Conservation (phyloP, 2,329 filamentous ascomycete genomes). For the Celoporthe dispersa region DNA sequence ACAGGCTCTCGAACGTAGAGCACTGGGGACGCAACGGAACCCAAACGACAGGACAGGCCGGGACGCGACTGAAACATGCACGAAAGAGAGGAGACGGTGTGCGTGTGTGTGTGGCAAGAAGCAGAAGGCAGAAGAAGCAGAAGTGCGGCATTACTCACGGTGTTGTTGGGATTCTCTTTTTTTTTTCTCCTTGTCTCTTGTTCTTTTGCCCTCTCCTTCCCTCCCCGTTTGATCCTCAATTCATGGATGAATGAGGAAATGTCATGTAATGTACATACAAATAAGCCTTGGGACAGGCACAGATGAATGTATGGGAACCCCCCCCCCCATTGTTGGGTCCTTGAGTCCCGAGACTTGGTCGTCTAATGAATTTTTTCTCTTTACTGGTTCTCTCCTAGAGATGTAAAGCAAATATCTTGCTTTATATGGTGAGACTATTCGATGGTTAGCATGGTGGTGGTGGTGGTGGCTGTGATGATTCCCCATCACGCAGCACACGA, state of each 20-base stretch:
- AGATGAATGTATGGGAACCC: not conserved
- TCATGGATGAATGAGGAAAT: not conserved
- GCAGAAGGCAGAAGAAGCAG: not conserved
- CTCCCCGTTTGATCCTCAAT: not conserved
- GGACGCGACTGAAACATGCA: not conserved
- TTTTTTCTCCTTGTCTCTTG: too few relatives aligned
- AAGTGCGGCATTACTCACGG: constrained; percentile 1
- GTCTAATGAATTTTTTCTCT: not conserved
- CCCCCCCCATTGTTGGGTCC: not conserved
- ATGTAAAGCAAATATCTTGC: not conserved
- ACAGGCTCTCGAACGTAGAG: not conserved
- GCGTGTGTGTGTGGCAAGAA: too few relatives aligned
- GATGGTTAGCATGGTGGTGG: too few relatives aligned
- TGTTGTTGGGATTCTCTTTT: not conserved
- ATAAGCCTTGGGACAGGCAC: not conserved
- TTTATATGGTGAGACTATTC: not conserved
- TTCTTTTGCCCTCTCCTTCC: too few relatives aligned
- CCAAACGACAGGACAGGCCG: not conserved
- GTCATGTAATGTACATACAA: not conserved
- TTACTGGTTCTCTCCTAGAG: not conserved
- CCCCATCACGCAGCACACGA: too few relatives aligned
- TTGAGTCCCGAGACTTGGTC: not conserved
- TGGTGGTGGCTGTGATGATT: too few relatives aligned
- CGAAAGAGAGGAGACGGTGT: not conserved
- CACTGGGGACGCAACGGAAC: constrained; percentile 6